phyloP scores from a whole-genome alignment of 1,139 yeast species.

The Saccharomyces pastorianus region DNA sequence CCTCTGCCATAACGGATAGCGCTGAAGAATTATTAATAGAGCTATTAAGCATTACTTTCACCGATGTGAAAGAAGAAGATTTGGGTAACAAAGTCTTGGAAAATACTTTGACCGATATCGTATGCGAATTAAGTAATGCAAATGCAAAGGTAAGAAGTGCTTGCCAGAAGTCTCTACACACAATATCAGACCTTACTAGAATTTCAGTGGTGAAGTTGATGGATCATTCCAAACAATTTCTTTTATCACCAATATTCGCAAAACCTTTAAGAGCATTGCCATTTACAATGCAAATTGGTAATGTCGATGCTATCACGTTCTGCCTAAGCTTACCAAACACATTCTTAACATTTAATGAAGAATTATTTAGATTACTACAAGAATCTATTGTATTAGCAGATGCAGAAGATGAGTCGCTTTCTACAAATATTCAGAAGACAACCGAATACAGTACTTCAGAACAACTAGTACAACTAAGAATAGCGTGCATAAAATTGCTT shows the following conservation, averaged over 20 bases:
- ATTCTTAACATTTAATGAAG: conserved; percentile 81
- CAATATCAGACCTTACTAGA: conserved; percentile 60
- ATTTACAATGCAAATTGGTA: conserved; percentile 97
- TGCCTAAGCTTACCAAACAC: conserved; percentile 77
- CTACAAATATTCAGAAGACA: conserved; percentile 67
- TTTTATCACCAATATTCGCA: conserved; percentile 89
- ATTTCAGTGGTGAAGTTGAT: conserved; percentile 68
- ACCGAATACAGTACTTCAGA: conserved; percentile 83
- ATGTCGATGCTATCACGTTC: conserved; percentile 90
- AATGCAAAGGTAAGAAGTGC: conserved; percentile 75
- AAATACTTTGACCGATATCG: conserved; percentile 76
- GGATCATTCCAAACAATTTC: conserved; percentile 71
- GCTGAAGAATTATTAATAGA: conserved; percentile 62
- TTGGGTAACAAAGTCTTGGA: conserved; percentile 62
- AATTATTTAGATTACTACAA: conserved; percentile 68
- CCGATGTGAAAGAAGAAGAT: conserved; percentile 42
- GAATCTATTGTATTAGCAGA: conserved; percentile 93
- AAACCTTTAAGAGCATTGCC: conserved; percentile 95
- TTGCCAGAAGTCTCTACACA: conserved; percentile 62
- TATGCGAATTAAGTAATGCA: conserved; percentile 87
- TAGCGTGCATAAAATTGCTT: conserved; percentile 77
- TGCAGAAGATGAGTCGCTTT: conserved; percentile 93
- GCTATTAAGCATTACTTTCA: conserved; percentile 36
- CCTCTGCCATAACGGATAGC: conserved; percentile 62
- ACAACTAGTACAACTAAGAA: conserved; percentile 79